A percentile compares a stretch with the other conserved stretches of the same genome.
phyloP scores from a whole-genome alignment of 1,139 yeast species.

The Geotrichum phurueaensis region DNA sequence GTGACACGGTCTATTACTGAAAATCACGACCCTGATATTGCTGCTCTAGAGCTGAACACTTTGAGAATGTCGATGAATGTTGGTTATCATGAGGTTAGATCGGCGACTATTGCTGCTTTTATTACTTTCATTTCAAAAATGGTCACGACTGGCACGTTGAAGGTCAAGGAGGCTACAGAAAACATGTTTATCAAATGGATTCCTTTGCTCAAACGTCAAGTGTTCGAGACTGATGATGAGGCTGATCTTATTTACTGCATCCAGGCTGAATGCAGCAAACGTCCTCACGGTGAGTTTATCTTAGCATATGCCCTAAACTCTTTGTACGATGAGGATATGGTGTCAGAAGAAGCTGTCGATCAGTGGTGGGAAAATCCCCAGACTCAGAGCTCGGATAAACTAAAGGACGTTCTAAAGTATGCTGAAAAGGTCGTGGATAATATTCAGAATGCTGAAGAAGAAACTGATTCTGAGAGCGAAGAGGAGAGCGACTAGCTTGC shows the following conservation, averaged over 20 bases:
- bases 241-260: conserved; percentile 62
- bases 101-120: conserved; percentile 72
- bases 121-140: conserved; percentile 62
- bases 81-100: conserved; percentile 84
- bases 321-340: conserved; percentile 71
- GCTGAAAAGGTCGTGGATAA: conserved; percentile 76
- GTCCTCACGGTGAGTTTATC: conserved; percentile 43
- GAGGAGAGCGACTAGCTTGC: conserved; percentile 36
- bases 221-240: conserved; percentile 73
- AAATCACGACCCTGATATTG: conserved; percentile 89
- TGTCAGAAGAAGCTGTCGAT: conserved; percentile 74
- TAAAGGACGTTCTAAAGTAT: conserved; percentile 47
- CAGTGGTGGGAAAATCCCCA: conserved; percentile 67
- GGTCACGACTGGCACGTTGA: conserved; percentile 67
- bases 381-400: conserved; percentile 42
- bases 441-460: conserved; percentile 86
- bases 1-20: conserved; percentile 86
- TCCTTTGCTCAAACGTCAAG: conserved; percentile 63
- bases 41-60: conserved; percentile 84
- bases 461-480: conserved; percentile 40
- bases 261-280: conserved; percentile 44
- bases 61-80: conserved; percentile 97
- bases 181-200: conserved; percentile 81
- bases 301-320: conserved; percentile 60
- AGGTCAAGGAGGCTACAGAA: conserved; percentile 65